Evolutionary conservation across 352 stramenopile species (phyloP).

Genomic region (Phytophthora fragariaefolia): DNA sequence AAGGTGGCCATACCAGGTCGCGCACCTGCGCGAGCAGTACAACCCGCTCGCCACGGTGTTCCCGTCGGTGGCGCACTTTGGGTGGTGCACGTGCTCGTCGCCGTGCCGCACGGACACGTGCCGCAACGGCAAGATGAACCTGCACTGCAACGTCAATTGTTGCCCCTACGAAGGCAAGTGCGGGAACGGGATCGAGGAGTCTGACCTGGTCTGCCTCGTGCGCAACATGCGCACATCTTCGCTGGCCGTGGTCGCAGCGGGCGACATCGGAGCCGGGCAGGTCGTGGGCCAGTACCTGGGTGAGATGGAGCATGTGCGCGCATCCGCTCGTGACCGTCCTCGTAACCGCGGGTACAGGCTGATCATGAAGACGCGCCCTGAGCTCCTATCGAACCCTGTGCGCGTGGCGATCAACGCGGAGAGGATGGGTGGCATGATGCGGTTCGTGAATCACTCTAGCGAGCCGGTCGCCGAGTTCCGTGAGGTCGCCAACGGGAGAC

Average conservation of each 20-base stretch:
- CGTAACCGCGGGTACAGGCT: background rate
- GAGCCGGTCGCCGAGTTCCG: conserved; percentile 1
- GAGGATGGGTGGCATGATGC: conserved; percentile 1
- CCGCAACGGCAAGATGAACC: conserved; percentile 4
- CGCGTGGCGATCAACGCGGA: conserved; percentile 10
- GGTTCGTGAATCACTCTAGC: conserved; percentile 13
- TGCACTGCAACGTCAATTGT: conserved; percentile 17
- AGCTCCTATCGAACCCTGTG: background rate
- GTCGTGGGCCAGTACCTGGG: conserved; percentile 13
- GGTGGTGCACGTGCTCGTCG: background rate
- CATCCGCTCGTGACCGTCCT: background rate
- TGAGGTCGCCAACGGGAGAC: conserved; percentile 13
- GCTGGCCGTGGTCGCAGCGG: background rate
- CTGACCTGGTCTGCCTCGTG: background rate
- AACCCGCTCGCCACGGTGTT: conserved; percentile 7
- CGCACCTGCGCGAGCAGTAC: conserved; percentile 6
- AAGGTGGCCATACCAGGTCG: background rate
- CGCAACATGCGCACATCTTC: background rate
- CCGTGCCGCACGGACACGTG: background rate
- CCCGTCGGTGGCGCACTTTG: background rate
- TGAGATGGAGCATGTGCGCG: conserved; percentile 10
- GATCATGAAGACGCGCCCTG: background rate
- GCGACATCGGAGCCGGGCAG: conserved; percentile 4
- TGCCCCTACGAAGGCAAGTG: conserved; percentile 11
- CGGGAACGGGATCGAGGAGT: conserved; percentile 13